phyloP scores from a whole-genome alignment of 768 basidiomycete genomes.

The Tylopilus subfusipes region DNA sequence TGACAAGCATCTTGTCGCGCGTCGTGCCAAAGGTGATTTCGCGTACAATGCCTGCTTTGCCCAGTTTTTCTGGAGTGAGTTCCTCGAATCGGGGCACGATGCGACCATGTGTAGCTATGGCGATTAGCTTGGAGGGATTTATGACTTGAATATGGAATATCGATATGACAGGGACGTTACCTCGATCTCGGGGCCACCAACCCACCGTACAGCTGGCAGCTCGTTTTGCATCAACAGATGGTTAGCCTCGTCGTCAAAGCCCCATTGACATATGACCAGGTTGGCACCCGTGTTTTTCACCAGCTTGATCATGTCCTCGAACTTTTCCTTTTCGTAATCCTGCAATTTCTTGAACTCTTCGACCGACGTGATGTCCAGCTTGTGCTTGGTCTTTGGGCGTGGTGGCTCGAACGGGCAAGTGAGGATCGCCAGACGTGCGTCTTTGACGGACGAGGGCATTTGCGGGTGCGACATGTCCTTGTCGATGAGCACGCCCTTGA shows the following conservation, averaged over 20 bases:
- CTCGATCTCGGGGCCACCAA: constrained; percentile 99
- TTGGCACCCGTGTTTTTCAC: constrained; percentile 98
- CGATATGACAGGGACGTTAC: constrained; percentile 35
- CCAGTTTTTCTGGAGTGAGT: constrained; percentile 85
- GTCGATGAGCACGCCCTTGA: constrained; percentile 97
- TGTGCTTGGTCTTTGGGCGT: constrained; percentile 98
- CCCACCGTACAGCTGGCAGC: constrained; percentile 96
- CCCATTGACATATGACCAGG: constrained; percentile 99
- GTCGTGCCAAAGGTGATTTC: constrained; percentile 97
- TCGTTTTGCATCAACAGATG: constrained; percentile 98
- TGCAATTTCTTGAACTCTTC: constrained; percentile 96
- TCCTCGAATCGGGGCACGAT: constrained; percentile 99
- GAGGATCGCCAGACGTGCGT: constrained; percentile 92
- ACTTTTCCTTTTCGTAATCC: constrained; percentile 95
- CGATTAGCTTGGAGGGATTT: constrained; percentile 66
- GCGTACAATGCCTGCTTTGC: constrained; percentile 88
- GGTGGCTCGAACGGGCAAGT: constrained; percentile 99
- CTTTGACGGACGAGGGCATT: constrained; percentile 86
- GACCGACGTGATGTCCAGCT: constrained; percentile 93
- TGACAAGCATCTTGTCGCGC: constrained; percentile 98
- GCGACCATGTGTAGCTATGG: constrained; percentile 96
- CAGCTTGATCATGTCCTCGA: constrained; percentile 92
- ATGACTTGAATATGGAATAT: background rate
- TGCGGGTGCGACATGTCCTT: constrained; percentile 99
- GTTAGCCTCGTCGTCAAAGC: constrained; percentile 99